A percentile compares a stretch with the other conserved stretches of the same genome.
Conservation (phyloP, 345 rosid species). For the Capsella bursapastoris region DNA sequence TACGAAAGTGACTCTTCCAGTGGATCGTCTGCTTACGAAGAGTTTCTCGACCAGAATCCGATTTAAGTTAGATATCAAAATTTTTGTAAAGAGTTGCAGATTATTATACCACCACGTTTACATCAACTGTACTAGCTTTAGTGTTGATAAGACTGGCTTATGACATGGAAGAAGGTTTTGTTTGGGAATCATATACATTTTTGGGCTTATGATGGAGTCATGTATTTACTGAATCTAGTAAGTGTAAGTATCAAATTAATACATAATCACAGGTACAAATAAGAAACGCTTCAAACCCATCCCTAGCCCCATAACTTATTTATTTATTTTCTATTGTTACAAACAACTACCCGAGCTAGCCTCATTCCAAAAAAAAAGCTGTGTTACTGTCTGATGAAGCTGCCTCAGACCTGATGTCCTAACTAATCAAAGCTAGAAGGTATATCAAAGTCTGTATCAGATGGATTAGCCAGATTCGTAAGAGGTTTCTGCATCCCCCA, state of each 20-base stretch:
- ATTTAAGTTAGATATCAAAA: constrained; percentile 24
- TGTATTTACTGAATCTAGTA: constrained; percentile 1
- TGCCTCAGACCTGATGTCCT: background rate
- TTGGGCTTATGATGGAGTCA: background rate
- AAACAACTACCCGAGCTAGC: background rate
- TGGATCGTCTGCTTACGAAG: constrained; percentile 49
- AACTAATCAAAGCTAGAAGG: constrained; percentile 8
- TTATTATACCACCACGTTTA: constrained; percentile 15
- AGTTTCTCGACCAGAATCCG: constrained; percentile 43
- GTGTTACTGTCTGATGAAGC: background rate
- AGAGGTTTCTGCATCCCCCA: background rate
- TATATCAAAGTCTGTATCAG: constrained; percentile 9
- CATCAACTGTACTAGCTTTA: background rate
- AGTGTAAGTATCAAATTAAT: background rate
- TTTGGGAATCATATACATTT: constrained; percentile 12
- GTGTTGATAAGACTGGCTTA: constrained; percentile 13
- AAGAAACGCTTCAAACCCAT: background rate
- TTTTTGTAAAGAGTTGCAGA: constrained; percentile 26
- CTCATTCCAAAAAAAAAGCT: background rate
- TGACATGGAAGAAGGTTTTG: constrained; percentile 2
- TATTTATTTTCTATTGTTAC: background rate
- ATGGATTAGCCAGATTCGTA: constrained; percentile 7
- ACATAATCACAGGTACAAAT: background rate
- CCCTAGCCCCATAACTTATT: background rate
- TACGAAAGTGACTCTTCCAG: constrained; percentile 45